Conservation (phyloP, 1,139 yeast species). For the Nadsonia starkeyi-henricii region DNA sequence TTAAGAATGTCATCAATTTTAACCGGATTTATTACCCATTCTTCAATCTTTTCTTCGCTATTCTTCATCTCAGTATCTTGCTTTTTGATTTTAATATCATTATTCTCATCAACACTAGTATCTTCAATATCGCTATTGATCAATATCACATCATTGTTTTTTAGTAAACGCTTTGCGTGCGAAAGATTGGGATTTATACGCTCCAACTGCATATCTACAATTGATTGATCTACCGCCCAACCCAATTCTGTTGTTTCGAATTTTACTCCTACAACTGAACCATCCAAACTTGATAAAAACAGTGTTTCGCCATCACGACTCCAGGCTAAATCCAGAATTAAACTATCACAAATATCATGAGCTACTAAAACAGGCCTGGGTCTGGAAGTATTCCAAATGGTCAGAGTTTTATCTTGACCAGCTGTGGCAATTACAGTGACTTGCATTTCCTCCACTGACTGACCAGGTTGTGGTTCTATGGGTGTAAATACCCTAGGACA, state of each 20-base stretch:
- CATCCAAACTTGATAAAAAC: conserved; percentile 72
- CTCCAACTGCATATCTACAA: neutral
- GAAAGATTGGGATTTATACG: neutral
- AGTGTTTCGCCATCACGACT: conserved; percentile 61
- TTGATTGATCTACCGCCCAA: conserved; percentile 29
- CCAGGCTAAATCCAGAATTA: conserved; percentile 73
- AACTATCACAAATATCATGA: conserved; percentile 43
- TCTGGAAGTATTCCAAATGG: conserved; percentile 74
- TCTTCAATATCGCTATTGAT: conserved; percentile 1
- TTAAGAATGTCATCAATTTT: neutral
- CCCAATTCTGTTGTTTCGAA: conserved; percentile 72
- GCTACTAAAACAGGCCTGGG: conserved; percentile 64
- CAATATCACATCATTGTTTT: conserved; percentile 6
- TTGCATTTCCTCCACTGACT: conserved; percentile 14
- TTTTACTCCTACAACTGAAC: conserved; percentile 55
- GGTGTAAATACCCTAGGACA: conserved; percentile 54
- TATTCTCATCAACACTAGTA: neutral
- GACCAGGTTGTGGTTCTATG: conserved; percentile 12
- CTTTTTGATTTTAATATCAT: too few relatives aligned
- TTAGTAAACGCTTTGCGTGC: neutral
- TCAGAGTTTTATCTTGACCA: conserved; percentile 68
- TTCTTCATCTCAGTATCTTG: neutral
- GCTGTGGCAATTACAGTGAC: conserved; percentile 71
- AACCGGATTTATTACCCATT: neutral
- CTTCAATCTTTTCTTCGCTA: neutral